Conservation (phyloP, 257 asterid genomes). For the Solanum raphanifolium region DNA sequence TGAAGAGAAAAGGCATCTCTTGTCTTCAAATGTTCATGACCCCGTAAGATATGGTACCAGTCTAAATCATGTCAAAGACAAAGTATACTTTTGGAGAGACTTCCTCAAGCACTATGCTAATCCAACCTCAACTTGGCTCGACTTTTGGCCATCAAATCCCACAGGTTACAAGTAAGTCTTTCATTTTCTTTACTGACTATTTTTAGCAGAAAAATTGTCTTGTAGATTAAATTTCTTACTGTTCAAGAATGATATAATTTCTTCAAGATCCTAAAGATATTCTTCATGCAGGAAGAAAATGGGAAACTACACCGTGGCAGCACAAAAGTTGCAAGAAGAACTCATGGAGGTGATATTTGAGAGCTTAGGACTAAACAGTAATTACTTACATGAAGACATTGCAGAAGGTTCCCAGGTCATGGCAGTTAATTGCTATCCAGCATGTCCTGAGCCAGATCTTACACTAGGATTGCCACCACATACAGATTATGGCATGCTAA, state of each 20-base stretch:
- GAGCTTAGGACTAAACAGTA: constrained; percentile 37
- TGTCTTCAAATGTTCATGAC: constrained; percentile 30
- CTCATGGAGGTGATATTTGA: constrained; percentile 36
- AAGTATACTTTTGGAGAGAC: constrained; percentile 52
- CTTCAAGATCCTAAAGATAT: background rate
- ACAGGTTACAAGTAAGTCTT: constrained; percentile 35
- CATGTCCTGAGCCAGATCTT: constrained; percentile 55
- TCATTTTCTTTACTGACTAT: background rate
- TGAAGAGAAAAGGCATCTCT: constrained; percentile 31
- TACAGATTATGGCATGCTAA: constrained; percentile 39
- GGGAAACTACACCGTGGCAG: constrained; percentile 44
- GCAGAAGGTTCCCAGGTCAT: constrained; percentile 45
- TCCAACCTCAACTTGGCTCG: constrained; percentile 49
- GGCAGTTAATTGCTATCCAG: constrained; percentile 47
- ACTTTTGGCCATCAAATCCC: constrained; percentile 62
- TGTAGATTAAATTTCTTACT: background rate
- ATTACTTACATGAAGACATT: constrained; percentile 33
- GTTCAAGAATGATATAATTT: background rate
- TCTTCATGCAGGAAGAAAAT: constrained; percentile 32
- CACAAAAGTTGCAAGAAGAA: constrained; percentile 27
- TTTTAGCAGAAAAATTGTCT: background rate
- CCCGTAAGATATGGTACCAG: constrained; percentile 65
- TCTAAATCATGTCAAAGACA: constrained; percentile 39
- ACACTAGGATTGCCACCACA: constrained; percentile 60
- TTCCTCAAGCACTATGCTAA: constrained; percentile 53